Percentiles rank a stretch among this genome's conserved stretches.
Conservation (phyloP, 768 basidiomycete genomes). For the Chalciporus piperatus region DNA sequence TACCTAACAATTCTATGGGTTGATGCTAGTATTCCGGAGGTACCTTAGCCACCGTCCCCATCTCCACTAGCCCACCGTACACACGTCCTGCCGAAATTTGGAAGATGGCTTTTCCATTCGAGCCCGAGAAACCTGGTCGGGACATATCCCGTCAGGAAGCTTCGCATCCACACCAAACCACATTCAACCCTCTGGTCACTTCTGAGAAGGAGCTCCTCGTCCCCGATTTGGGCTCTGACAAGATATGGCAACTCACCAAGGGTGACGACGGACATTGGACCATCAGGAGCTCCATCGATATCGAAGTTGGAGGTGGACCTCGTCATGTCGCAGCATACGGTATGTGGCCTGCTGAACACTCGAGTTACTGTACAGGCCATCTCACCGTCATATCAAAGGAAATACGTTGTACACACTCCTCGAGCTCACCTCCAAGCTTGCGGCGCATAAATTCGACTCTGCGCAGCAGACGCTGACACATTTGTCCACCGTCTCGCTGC, state of each 20-base stretch:
- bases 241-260: constrained; percentile 55
- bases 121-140: constrained; percentile 51
- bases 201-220: constrained; percentile 59
- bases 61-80: constrained; percentile 48
- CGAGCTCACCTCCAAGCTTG: constrained; percentile 60
- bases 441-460: constrained; percentile 51
- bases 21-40: constrained; percentile 65
- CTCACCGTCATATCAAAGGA: constrained; percentile 36
- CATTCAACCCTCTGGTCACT: constrained; percentile 39
- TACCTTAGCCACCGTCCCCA: constrained; percentile 52
- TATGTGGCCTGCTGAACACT: constrained; percentile 29
- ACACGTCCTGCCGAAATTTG: constrained; percentile 35
- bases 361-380: background rate
- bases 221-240: constrained; percentile 75
- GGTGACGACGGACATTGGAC: constrained; percentile 45
- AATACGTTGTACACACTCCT: constrained; percentile 62
- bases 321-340: constrained; percentile 66
- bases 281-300: constrained; percentile 45
- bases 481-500: constrained; percentile 42
- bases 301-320: constrained; percentile 62
- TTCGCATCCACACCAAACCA: constrained; percentile 77
- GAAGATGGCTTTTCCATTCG: constrained; percentile 40
- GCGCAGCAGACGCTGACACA: constrained; percentile 39
- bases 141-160: constrained; percentile 62
- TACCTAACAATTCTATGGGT: background rate